phyloP scores from a whole-genome alignment of 2,329 filamentous ascomycete species.

The Alternaria alternata region DNA sequence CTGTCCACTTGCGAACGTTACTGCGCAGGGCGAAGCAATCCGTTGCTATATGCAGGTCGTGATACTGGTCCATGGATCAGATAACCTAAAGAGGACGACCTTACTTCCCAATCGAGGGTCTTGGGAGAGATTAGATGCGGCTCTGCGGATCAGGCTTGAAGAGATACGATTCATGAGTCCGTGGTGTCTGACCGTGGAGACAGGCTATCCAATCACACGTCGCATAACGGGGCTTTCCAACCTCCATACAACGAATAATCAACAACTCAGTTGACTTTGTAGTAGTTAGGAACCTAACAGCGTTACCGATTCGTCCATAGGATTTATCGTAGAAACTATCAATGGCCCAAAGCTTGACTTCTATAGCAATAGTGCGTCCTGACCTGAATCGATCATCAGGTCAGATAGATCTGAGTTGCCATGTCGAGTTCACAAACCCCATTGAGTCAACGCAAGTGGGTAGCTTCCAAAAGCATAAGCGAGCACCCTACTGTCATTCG shows the following conservation, averaged over 20 bases:
- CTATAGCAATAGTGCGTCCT: too few species aligned
- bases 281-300: background rate
- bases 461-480: background rate
- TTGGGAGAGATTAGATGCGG: background rate
- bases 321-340: background rate
- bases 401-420: background rate
- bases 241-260: too few species aligned
- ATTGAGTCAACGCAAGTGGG: background rate
- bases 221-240: background rate
- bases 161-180: background rate
- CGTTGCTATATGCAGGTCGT: constrained; percentile 1
- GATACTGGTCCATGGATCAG: background rate
- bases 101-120: background rate
- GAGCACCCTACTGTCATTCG: background rate
- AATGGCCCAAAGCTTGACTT: background rate
- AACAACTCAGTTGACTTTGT: background rate
- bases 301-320: background rate
- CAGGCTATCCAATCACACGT: background rate
- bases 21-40: background rate
- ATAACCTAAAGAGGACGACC: background rate
- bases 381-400: background rate
- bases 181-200: background rate
- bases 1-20: background rate
- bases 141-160: background rate
- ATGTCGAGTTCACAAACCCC: background rate